phyloP scores from a whole-genome alignment of 441 rosid genomes.

The Populus tomentosa region DNA sequence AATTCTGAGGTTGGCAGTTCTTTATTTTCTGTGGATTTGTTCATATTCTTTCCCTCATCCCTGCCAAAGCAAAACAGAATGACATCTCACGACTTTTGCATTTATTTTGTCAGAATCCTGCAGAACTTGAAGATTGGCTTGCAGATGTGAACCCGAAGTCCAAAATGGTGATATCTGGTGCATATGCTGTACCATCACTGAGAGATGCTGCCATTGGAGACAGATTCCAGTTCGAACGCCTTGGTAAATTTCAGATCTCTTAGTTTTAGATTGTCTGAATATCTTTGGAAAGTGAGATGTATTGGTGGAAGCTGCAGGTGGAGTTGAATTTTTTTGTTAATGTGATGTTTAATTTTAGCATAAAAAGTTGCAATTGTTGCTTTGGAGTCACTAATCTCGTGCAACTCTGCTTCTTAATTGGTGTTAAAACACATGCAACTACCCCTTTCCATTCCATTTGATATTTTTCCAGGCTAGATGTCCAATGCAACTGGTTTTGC shows the following conservation, averaged over 20 bases:
- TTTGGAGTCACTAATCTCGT: background rate
- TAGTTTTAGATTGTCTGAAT: background rate
- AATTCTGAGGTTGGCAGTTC: slow-evolving; percentile 63
- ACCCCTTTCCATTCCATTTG: background rate
- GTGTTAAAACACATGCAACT: background rate
- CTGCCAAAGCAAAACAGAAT: slow-evolving; percentile 2
- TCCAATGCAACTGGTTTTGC: background rate
- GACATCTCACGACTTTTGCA: slow-evolving; percentile 5
- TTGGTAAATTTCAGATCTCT: slow-evolving; percentile 47
- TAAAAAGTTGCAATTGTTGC: background rate
- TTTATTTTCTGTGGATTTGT: slow-evolving; percentile 1
- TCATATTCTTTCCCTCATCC: background rate
- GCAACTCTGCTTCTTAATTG: background rate
- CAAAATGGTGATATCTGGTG: slow-evolving; percentile 55
- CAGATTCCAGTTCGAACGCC: slow-evolving; percentile 86
- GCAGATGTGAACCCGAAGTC: slow-evolving; percentile 67
- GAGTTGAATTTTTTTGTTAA: background rate
- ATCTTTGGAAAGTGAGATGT: background rate
- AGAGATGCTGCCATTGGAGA: slow-evolving; percentile 58
- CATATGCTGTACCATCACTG: slow-evolving; percentile 64
- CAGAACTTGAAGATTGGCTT: slow-evolving; percentile 85
- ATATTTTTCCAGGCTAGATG: background rate
- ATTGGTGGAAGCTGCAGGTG: background rate
- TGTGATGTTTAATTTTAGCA: background rate
- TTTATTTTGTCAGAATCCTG: slow-evolving; percentile 66